These are phyloP conservation scores for Oryza meyeriana DNA, from an alignment of 176 grass and related monocot species.

Conservation along the genomic window DNA sequence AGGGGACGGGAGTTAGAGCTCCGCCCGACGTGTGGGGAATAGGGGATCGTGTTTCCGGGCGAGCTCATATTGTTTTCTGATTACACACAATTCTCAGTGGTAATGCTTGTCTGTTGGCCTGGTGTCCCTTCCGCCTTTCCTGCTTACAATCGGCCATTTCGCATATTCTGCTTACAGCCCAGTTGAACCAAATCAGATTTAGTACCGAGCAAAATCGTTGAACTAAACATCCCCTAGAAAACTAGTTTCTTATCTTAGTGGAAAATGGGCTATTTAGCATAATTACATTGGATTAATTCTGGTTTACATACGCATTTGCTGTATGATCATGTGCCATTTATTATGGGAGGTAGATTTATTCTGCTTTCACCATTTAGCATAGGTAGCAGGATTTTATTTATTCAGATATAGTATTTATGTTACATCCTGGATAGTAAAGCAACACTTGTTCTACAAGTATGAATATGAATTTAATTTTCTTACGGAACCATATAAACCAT, in stretches of 20 bases:
- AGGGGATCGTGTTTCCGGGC: neutral
- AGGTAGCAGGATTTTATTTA: neutral
- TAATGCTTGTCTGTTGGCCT: too few species aligned
- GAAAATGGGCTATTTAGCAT: neutral
- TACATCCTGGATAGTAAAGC: neutral
- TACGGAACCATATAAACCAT: neutral
- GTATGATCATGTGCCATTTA: neutral
- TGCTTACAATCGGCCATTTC: too few species aligned
- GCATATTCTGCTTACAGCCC: neutral
- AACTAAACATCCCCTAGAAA: neutral
- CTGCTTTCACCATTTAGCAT: neutral
- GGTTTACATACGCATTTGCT: neutral
- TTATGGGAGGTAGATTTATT: neutral
- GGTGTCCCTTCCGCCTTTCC: too few species aligned
- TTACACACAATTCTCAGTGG: neutral
- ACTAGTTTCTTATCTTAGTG: neutral
- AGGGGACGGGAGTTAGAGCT: neutral
- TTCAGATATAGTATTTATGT: neutral
- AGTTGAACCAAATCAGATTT: neutral
- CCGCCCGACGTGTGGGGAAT: neutral
- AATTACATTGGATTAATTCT: neutral
- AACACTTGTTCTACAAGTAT: neutral
- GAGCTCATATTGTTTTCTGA: neutral
- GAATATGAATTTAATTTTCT: neutral
- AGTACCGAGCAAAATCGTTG: neutral